Evolutionary conservation across 1,284 basidiomycete species (phyloP).

Genomic region (Rhizoctonia solani): DNA sequence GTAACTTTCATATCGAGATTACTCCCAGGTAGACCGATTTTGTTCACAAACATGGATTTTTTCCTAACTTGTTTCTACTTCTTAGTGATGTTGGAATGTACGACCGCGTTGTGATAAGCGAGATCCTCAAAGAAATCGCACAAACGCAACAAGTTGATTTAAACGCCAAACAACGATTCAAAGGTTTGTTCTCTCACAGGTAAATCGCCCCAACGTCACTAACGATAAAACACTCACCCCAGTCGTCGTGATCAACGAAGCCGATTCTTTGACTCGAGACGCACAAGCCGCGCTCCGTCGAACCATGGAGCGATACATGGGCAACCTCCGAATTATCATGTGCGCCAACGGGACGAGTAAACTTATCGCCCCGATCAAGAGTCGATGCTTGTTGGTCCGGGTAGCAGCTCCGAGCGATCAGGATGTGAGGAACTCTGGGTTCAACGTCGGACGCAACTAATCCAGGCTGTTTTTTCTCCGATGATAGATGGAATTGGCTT

Average conservation of each 20-base stretch:
- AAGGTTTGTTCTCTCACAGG: constrained; percentile 62
- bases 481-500: constrained; percentile 75
- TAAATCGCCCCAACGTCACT: background rate
- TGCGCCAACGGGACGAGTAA: constrained; percentile 97
- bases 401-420: constrained; percentile 84
- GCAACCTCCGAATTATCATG: constrained; percentile 94
- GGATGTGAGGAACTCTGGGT: constrained; percentile 59
- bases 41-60: background rate
- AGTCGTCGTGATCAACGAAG: constrained; percentile 99
- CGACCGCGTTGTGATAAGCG: constrained; percentile 95
- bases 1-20: constrained; percentile 97
- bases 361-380: constrained; percentile 96
- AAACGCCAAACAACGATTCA: constrained; percentile 94
- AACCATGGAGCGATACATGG: constrained; percentile 99
- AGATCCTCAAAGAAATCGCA: constrained; percentile 97
- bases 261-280: constrained; percentile 91
- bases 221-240: constrained; percentile 23
- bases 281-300: constrained; percentile 95
- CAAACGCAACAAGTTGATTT: constrained; percentile 98
- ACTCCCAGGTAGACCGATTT: constrained; percentile 77
- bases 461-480: background rate
- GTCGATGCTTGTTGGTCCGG: constrained; percentile 90
- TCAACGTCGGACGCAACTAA: background rate
- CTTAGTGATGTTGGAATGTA: constrained; percentile 93
- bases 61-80: background rate